These are phyloP conservation scores for Boletus eberwhitei DNA, from an alignment of 768 basidiomycete species.

Conservation along the genomic window DNA sequence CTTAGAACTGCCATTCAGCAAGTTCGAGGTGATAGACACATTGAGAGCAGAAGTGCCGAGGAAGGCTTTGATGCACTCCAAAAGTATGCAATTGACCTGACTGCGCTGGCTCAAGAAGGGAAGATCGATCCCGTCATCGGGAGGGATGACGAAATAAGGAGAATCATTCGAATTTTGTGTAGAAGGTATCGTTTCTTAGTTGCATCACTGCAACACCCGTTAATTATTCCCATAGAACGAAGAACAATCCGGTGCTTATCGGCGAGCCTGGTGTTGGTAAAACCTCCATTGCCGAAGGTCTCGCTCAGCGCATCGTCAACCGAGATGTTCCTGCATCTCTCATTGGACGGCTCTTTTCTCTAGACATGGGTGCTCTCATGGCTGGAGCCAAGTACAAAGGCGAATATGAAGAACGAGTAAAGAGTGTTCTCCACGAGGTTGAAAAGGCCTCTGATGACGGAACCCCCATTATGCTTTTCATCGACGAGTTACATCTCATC, in stretches of 20 bases:
- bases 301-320: conserved; percentile 93
- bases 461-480: conserved; percentile 83
- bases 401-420: conserved; percentile 96
- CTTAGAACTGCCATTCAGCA: conserved; percentile 77
- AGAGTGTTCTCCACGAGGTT: conserved; percentile 87
- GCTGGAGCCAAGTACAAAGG: conserved; percentile 91
- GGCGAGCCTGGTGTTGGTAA: conserved; percentile 96
- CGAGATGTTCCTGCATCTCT: conserved; percentile 82
- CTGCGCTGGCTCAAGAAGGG: conserved; percentile 83
- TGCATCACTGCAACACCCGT: not conserved
- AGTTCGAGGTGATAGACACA: conserved; percentile 76
- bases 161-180: conserved; percentile 80
- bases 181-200: conserved; percentile 47
- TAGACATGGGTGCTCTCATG: conserved; percentile 96
- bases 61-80: conserved; percentile 89
- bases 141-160: conserved; percentile 87
- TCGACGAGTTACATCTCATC: conserved; percentile 93
- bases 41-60: conserved; percentile 85
- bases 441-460: conserved; percentile 83
- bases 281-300: conserved; percentile 91
- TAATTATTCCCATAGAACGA: conserved; percentile 57
- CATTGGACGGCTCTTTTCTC: conserved; percentile 71
- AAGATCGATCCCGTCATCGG: conserved; percentile 97
- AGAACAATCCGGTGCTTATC: conserved; percentile 96
- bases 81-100: conserved; percentile 87